Evolutionary conservation across 768 basidiomycete species (phyloP).

Genomic region (Mycena metata): DNA sequence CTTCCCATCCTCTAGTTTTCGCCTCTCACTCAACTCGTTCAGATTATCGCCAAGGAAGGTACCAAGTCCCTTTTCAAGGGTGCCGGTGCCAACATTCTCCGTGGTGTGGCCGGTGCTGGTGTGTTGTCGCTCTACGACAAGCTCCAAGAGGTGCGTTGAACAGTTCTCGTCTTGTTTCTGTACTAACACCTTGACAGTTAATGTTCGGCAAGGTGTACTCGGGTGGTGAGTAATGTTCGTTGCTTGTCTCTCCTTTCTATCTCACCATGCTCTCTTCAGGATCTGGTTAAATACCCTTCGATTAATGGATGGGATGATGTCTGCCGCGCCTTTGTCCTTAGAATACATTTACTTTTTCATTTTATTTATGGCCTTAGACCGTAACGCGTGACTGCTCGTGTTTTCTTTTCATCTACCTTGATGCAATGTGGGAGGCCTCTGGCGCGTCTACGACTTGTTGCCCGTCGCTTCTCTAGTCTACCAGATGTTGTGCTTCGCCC

Average conservation of each 20-base stretch:
- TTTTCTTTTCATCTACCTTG: background rate
- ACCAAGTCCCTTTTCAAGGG: slow-evolving; percentile 72
- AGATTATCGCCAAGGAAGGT: slow-evolving; percentile 96
- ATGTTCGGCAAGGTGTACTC: slow-evolving; percentile 99
- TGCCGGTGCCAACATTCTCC: slow-evolving; percentile 95
- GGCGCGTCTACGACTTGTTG: background rate
- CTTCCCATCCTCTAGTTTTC: too few relatives aligned
- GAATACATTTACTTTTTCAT: slow-evolving; percentile 25
- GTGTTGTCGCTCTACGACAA: slow-evolving; percentile 99
- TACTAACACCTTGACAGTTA: slow-evolving; percentile 20
- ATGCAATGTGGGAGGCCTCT: slow-evolving; percentile 17
- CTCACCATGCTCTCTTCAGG: slow-evolving; percentile 43
- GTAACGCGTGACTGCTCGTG: slow-evolving; percentile 12
- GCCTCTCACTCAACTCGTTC: background rate
- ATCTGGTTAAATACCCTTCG: slow-evolving; percentile 57
- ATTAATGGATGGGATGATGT: slow-evolving; percentile 28
- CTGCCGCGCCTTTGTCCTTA: slow-evolving; percentile 21
- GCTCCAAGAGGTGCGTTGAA: slow-evolving; percentile 78
- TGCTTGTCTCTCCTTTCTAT: background rate
- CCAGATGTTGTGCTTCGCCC: slow-evolving; percentile 71
- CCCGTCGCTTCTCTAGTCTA: slow-evolving; percentile 39
- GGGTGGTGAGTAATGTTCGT: slow-evolving; percentile 71
- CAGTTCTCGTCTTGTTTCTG: background rate
- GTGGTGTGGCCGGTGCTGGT: slow-evolving; percentile 99
- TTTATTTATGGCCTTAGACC: background rate